These are phyloP conservation scores for Solanum chacoense DNA, from an alignment of 305 asterid species.

Conservation along the genomic window DNA sequence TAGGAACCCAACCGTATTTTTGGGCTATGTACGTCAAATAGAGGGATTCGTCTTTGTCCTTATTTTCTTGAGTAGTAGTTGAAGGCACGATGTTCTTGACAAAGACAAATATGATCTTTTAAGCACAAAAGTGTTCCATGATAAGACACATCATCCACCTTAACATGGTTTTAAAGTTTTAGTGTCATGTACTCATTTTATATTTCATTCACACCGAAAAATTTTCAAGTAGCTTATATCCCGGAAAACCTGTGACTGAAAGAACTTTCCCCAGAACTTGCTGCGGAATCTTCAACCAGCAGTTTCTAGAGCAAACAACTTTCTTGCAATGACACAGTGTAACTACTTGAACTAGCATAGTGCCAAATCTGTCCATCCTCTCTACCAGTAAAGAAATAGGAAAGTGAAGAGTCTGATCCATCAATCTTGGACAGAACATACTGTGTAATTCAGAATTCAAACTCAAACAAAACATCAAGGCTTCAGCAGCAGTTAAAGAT, in stretches of 20 bases:
- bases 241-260: not conserved
- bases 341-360: not conserved
- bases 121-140: not conserved
- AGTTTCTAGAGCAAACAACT: too few relatives aligned
- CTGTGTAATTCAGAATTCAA: not conserved
- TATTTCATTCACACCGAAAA: not conserved
- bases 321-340: too few relatives aligned
- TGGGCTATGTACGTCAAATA: too few relatives aligned
- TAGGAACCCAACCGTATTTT: not conserved
- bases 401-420: not conserved
- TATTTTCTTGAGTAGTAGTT: too few relatives aligned
- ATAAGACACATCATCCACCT: not conserved
- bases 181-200: not conserved
- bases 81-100: not conserved
- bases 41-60: not conserved
- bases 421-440: not conserved
- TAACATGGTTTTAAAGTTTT: not conserved
- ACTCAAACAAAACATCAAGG: not conserved
- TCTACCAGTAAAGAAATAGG: not conserved
- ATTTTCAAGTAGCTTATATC: not conserved
- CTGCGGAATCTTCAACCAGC: not conserved
- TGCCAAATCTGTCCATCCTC: not conserved
- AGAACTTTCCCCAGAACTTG: not conserved
- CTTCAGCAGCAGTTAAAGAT: not conserved
- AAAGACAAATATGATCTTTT: not conserved